Conservation (phyloP, 148 eudicot genomes). For the Nepenthes gracilis region DNA sequence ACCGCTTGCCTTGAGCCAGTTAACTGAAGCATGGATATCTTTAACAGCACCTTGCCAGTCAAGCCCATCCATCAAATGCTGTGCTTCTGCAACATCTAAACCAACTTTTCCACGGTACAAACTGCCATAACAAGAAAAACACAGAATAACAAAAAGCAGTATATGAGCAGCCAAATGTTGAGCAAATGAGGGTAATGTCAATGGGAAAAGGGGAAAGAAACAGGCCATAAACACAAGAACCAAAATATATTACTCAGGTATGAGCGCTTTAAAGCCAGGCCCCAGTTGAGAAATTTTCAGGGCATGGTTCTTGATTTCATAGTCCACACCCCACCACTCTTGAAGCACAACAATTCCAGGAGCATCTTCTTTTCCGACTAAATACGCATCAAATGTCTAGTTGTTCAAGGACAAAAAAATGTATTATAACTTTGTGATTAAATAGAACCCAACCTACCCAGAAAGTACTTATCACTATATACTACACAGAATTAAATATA, state of each 20-base stretch:
- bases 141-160: neutral
- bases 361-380: slow-evolving; percentile 86
- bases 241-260: slow-evolving; percentile 6
- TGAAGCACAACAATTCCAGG: slow-evolving; percentile 93
- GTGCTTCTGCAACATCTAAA: slow-evolving; percentile 85
- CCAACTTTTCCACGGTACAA: slow-evolving; percentile 96
- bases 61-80: slow-evolving; percentile 85
- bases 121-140: slow-evolving; percentile 19
- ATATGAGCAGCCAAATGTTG: neutral
- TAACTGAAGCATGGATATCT: slow-evolving; percentile 86
- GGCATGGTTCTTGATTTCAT: slow-evolving; percentile 83
- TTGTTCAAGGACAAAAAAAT: neutral
- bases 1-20: slow-evolving; percentile 94
- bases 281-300: neutral
- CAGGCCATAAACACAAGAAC: slow-evolving; percentile 41
- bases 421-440: slow-evolving; percentile 1
- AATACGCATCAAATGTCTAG: slow-evolving; percentile 86
- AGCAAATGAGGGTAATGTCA: neutral
- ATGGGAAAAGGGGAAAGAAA: too few relatives aligned
- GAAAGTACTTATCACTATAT: too few relatives aligned
- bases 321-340: slow-evolving; percentile 99
- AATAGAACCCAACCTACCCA: neutral
- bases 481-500: neutral
- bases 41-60: slow-evolving; percentile 95
- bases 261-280: neutral